These are phyloP conservation scores for Yamadazyma blattariae DNA, from an alignment of 1,139 yeast species.

Conservation along the genomic window DNA sequence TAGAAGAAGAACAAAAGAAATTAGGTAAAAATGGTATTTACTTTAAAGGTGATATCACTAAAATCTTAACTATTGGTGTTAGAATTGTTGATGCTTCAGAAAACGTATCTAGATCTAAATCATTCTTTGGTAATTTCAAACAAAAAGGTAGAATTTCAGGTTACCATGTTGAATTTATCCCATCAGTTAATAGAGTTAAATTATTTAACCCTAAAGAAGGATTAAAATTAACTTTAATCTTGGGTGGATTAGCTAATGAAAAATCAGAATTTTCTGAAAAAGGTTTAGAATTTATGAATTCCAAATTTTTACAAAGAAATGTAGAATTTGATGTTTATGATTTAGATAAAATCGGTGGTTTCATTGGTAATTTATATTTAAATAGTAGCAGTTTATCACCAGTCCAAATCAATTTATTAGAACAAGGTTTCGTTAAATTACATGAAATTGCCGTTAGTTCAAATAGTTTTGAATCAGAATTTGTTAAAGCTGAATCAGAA, in stretches of 20 bases:
- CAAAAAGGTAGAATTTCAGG: conserved; percentile 61
- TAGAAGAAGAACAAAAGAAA: conserved; percentile 60
- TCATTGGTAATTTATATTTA: conserved; percentile 67
- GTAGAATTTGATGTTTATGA: conserved; percentile 68
- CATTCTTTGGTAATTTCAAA: conserved; percentile 68
- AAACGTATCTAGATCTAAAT: conserved; percentile 65
- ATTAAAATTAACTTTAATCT: conserved; percentile 62
- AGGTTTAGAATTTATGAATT: conserved; percentile 55
- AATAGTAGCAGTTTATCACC: conserved; percentile 51
- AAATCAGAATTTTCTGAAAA: conserved; percentile 47
- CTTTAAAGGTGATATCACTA: conserved; percentile 43
- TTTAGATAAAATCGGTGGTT: conserved; percentile 77
- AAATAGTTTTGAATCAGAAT: conserved; percentile 52
- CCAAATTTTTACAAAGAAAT: conserved; percentile 65
- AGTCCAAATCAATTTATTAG: conserved; percentile 58
- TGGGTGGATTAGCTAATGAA: conserved; percentile 68
- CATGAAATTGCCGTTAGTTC: conserved; percentile 66
- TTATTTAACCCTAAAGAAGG: conserved; percentile 72
- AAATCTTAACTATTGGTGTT: conserved; percentile 49
- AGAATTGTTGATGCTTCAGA: conserved; percentile 81
- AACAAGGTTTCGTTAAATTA: conserved; percentile 61
- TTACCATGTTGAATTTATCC: conserved; percentile 65
- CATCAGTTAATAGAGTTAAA: conserved; percentile 66
- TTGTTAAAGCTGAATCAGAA: conserved; percentile 58
- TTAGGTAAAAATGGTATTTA: conserved; percentile 60